These are phyloP conservation scores for Cenchrus americanus DNA, from an alignment of 176 grass and related monocot genomes.

Conservation along the genomic window DNA sequence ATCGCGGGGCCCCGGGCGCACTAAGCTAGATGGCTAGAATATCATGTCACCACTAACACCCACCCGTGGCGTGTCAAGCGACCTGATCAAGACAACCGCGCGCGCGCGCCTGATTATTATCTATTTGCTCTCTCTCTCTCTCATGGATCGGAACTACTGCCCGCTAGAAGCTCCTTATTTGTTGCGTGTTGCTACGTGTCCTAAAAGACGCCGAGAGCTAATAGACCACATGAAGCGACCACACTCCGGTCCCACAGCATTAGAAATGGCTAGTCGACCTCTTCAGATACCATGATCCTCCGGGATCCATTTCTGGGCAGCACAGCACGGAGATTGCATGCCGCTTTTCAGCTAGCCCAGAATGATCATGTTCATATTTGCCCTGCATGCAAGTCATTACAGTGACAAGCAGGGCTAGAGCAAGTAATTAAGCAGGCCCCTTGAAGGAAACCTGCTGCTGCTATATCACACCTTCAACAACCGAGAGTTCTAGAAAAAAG, in stretches of 20 bases:
- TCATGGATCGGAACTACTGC: background rate
- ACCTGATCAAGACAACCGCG: background rate
- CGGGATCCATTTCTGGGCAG: too few relatives aligned
- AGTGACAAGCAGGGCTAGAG: background rate
- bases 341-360: background rate
- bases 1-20: background rate
- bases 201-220: too few relatives aligned
- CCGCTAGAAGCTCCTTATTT: background rate
- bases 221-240: background rate
- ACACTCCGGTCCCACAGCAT: background rate
- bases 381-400: background rate
- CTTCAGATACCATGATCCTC: too few relatives aligned
- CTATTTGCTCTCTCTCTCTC: background rate
- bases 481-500: background rate
- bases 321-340: background rate
- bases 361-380: background rate
- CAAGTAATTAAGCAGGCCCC: background rate
- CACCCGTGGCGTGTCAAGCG: constrained; percentile 29
- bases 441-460: background rate
- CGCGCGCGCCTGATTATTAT: background rate
- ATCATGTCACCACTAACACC: constrained; percentile 26
- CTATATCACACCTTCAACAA: background rate
- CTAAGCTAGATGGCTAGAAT: background rate
- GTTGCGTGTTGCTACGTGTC: background rate
- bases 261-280: background rate